These are phyloP conservation scores for Ceratorhiza oryzae-sativae DNA, from an alignment of 1,284 basidiomycete genomes.

Conservation along the genomic window DNA sequence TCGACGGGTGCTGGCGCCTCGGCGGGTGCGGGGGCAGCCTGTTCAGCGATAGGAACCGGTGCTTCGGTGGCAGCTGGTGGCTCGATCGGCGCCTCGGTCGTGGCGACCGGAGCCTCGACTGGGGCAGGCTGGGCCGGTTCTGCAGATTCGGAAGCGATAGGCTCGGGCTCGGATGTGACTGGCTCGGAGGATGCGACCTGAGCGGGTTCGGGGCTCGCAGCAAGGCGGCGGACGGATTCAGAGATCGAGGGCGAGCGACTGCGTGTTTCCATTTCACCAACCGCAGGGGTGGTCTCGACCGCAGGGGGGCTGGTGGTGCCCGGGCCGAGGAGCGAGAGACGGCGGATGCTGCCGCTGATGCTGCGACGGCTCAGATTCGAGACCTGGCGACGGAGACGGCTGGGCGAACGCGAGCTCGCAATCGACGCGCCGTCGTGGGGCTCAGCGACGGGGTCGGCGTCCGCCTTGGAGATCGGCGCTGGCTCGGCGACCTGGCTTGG, in stretches of 20 bases:
- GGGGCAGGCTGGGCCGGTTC: not conserved
- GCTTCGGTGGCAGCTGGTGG: not conserved
- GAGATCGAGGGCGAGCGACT: conserved; percentile 21
- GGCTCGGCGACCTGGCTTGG: conserved; percentile 16
- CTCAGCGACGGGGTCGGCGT: conserved; percentile 19
- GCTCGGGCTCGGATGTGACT: conserved; percentile 10
- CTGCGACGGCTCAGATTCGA: conserved; percentile 35
- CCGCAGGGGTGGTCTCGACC: conserved; percentile 19
- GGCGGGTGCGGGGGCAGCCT: conserved; percentile 2
- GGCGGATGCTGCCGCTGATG: conserved; percentile 31
- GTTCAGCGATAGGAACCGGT: not conserved
- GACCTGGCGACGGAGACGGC: conserved; percentile 32
- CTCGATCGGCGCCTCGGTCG: not conserved
- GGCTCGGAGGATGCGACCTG: not conserved
- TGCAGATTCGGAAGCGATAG: not conserved
- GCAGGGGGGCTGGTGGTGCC: conserved; percentile 3
- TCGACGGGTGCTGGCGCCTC: not conserved
- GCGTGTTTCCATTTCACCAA: conserved; percentile 12
- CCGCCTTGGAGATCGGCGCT: conserved; percentile 15
- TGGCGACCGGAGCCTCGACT: not conserved
- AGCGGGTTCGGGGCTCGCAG: conserved; percentile 25
- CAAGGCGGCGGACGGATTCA: not conserved
- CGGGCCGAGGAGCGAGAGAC: conserved; percentile 27
- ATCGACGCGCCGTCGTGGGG: conserved; percentile 35
- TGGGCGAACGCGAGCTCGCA: conserved; percentile 28